A percentile compares a stretch with the other conserved stretches of the same genome.
Conservation (phyloP, 345 rosid genomes). For the Dipteronia sinensis region DNA sequence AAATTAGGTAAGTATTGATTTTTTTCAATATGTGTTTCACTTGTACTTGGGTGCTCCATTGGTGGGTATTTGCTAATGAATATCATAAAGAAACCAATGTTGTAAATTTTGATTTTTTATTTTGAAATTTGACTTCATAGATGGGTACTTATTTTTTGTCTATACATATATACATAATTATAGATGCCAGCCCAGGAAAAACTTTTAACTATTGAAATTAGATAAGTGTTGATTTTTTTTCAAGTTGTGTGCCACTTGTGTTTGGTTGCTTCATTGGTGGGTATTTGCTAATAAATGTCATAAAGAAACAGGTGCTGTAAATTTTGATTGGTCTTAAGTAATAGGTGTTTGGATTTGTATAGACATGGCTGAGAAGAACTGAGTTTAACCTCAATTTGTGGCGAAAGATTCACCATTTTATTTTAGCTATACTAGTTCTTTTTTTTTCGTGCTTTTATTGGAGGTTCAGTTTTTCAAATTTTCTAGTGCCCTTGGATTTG, state of each 20-base stretch:
- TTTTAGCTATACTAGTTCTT: not conserved
- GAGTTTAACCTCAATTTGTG: conserved; percentile 2
- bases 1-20: not conserved
- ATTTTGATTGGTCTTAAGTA: not conserved
- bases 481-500: not conserved
- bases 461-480: not conserved
- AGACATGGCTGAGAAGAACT: not conserved
- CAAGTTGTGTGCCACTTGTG: not conserved
- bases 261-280: not conserved
- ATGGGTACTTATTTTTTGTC: not conserved
- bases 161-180: not conserved
- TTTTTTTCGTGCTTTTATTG: not conserved
- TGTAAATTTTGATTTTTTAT: not conserved
- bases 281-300: not conserved
- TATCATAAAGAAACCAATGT: not conserved
- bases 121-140: not conserved
- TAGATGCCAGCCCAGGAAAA: not conserved
- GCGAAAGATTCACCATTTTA: not conserved
- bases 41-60: too few species aligned
- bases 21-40: not conserved
- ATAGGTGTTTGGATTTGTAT: not conserved
- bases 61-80: not conserved
- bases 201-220: too few species aligned
- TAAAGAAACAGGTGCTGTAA: not conserved
- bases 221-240: too few species aligned